These are phyloP conservation scores for Colletotrichum tropicicola DNA, from an alignment of 2,329 filamentous ascomycete genomes.

Conservation along the genomic window DNA sequence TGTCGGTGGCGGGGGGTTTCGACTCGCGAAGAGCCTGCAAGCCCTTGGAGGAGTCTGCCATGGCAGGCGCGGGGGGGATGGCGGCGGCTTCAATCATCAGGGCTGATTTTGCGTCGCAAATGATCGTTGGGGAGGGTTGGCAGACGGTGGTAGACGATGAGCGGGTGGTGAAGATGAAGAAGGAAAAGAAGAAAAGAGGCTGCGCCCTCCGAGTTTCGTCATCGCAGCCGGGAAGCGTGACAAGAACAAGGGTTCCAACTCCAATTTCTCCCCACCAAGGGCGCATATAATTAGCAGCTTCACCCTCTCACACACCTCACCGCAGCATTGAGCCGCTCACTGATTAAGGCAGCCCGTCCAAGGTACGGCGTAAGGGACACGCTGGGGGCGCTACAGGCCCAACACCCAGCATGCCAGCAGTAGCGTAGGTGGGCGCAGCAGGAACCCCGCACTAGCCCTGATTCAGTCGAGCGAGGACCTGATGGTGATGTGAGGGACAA, in stretches of 20 bases:
- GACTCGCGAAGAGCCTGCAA: constrained; percentile 58
- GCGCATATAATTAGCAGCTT: constrained; percentile 22
- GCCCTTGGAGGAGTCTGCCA: constrained; percentile 46
- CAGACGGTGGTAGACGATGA: background rate
- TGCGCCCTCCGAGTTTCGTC: constrained; percentile 22
- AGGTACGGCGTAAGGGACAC: background rate
- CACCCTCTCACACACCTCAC: background rate
- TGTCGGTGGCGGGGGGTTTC: constrained; percentile 65
- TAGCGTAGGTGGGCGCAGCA: constrained; percentile 22
- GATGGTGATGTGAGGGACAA: background rate
- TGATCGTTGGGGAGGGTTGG: background rate
- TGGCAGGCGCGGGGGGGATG: constrained; percentile 14
- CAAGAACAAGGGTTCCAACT: constrained; percentile 17
- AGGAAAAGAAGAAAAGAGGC: constrained; percentile 24
- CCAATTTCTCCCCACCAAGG: constrained; percentile 21
- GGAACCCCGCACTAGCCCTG: constrained; percentile 31
- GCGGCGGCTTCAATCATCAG: constrained; percentile 29
- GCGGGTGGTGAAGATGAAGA: background rate
- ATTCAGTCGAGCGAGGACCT: constrained; percentile 13
- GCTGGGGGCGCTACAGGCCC: background rate
- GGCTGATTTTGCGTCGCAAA: constrained; percentile 1
- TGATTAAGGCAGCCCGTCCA: background rate
- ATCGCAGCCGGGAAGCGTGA: constrained; percentile 13
- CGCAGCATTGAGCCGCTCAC: constrained; percentile 4
- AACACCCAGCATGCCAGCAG: constrained; percentile 9